These are phyloP conservation scores for Syzygium aromaticum DNA, from an alignment of 345 rosid genomes.

Conservation along the genomic window DNA sequence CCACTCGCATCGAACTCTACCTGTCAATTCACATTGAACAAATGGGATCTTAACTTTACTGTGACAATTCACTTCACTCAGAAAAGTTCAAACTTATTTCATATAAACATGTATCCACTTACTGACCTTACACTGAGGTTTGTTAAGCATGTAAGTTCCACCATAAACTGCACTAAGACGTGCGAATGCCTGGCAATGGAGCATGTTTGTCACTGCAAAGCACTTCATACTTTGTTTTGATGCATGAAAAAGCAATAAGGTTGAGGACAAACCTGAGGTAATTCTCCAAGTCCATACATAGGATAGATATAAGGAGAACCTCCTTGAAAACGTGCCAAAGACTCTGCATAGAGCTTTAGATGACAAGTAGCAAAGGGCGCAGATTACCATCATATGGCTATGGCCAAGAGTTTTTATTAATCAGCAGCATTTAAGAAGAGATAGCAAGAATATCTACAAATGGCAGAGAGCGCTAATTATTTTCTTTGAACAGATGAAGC, in stretches of 20 bases:
- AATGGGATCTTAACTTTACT: neutral
- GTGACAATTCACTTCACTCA: neutral
- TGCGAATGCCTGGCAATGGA: conserved; percentile 64
- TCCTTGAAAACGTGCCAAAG: conserved; percentile 87
- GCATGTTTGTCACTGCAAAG: neutral
- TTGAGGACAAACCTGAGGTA: conserved; percentile 62
- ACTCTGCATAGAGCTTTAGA: conserved; percentile 77
- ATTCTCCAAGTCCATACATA: conserved; percentile 79
- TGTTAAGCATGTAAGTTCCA: conserved; percentile 97
- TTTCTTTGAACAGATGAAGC: neutral
- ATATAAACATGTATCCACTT: neutral
- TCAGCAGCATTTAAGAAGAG: neutral
- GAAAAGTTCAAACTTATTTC: neutral
- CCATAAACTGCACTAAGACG: conserved; percentile 93
- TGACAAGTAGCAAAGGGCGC: neutral
- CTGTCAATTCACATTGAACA: conserved; percentile 13
- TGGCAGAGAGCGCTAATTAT: neutral
- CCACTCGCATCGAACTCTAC: conserved; percentile 72
- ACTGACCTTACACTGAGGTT: conserved; percentile 81
- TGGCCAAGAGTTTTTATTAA: neutral
- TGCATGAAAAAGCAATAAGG: neutral
- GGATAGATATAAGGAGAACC: conserved; percentile 95
- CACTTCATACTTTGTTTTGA: neutral
- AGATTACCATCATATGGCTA: neutral
- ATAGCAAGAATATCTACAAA: neutral